Percentiles rank a stretch among this genome's conserved stretches.
phyloP scores from a whole-genome alignment of 148 eudicot genomes.

The Heliosperma pusillum region DNA sequence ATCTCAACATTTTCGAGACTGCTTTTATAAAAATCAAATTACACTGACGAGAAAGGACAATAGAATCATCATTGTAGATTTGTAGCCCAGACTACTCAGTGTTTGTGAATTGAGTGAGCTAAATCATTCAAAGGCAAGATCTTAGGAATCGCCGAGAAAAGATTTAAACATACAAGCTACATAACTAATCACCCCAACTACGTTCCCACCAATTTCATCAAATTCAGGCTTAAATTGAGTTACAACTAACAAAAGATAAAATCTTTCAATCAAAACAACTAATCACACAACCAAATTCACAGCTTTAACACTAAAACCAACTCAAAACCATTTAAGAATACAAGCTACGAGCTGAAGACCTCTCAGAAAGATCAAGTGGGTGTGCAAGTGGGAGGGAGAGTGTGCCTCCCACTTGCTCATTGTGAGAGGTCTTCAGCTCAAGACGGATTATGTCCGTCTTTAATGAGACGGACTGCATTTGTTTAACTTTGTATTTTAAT shows the following conservation, averaged over 20 bases:
- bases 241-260: background rate
- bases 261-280: background rate
- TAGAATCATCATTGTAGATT: too few species aligned
- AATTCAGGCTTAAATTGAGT: background rate
- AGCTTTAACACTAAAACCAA: background rate
- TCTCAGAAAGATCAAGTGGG: too few species aligned
- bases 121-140: background rate
- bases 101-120: background rate
- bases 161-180: background rate
- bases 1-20: background rate
- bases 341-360: too few species aligned
- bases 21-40: background rate
- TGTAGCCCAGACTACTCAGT: background rate
- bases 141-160: background rate
- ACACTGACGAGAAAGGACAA: background rate
- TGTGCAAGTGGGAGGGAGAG: too few species aligned
- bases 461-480: too few species aligned
- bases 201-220: background rate
- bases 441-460: too few species aligned
- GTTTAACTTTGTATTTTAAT: too few species aligned
- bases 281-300: conserved; percentile 3
- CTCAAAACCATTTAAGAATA: background rate
- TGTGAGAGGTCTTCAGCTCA: too few species aligned
- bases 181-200: background rate
- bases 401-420: too few species aligned